A percentile compares a stretch with the other conserved stretches of the same genome.
phyloP scores from a whole-genome alignment of 2,329 filamentous ascomycete species.

The Neoarthrinium moseri region DNA sequence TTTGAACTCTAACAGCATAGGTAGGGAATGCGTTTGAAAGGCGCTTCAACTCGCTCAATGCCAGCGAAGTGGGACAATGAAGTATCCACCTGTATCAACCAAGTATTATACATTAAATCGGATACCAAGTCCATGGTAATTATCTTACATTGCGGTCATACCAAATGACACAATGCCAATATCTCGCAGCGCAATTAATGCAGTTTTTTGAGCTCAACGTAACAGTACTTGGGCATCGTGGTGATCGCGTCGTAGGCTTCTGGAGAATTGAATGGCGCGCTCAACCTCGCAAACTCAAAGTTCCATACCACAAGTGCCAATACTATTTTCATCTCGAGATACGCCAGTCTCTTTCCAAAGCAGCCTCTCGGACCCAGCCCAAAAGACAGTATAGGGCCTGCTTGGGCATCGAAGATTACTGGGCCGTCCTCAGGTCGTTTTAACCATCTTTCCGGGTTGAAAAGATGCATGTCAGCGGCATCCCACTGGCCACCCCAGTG shows the following conservation, averaged over 20 bases:
- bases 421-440: slow-evolving; percentile 12
- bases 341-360: slow-evolving; percentile 19
- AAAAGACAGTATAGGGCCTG: slow-evolving; percentile 17
- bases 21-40: too few relatives aligned
- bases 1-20: too few relatives aligned
- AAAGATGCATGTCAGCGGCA: slow-evolving; percentile 53
- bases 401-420: slow-evolving; percentile 12
- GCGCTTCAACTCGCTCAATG: too few relatives aligned
- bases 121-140: too few relatives aligned
- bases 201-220: neutral
- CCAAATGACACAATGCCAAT: too few relatives aligned
- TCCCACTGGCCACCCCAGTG: slow-evolving; percentile 54
- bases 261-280: neutral
- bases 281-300: slow-evolving; percentile 14
- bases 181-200: too few relatives aligned
- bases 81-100: too few relatives aligned
- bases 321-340: slow-evolving; percentile 17
- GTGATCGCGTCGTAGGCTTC: neutral
- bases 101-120: too few relatives aligned
- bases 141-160: too few relatives aligned
- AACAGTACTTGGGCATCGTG: neutral
- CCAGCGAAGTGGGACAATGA: too few relatives aligned
- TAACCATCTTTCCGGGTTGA: slow-evolving; percentile 21
- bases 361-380: slow-evolving; percentile 17
- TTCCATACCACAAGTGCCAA: slow-evolving; percentile 22